A percentile compares a stretch with the other conserved stretches of the same genome.
Evolutionary conservation across 441 rosid species (phyloP).

Genomic region (Brassica balearica): DNA sequence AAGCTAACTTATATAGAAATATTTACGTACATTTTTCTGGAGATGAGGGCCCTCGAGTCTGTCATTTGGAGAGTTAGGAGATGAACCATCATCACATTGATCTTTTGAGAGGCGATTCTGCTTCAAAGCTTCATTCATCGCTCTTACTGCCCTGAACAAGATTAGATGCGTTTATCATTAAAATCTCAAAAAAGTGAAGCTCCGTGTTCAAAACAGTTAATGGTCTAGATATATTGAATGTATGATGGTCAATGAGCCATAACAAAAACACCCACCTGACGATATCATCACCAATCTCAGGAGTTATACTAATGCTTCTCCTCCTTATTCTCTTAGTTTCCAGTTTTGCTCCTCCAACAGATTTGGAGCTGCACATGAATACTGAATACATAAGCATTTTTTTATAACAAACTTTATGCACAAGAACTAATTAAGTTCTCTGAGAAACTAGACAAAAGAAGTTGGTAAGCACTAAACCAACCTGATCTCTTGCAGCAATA

Average conservation of each 20-base stretch:
- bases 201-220: constrained; percentile 9
- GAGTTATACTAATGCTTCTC: constrained; percentile 98
- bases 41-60: constrained; percentile 54
- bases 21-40: constrained; percentile 67
- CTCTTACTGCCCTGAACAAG: constrained; percentile 92
- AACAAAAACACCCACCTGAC: constrained; percentile 77
- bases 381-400: constrained; percentile 26
- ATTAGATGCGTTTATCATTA: constrained; percentile 12
- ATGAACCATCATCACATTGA: constrained; percentile 60
- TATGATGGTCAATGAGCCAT: constrained; percentile 26
- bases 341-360: constrained; percentile 80
- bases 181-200: background rate
- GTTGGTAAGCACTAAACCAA: constrained; percentile 19
- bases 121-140: constrained; percentile 97
- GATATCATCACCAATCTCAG: constrained; percentile 99
- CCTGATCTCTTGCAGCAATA: constrained; percentile 15
- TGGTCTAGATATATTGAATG: background rate
- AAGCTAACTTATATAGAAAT: constrained; percentile 19
- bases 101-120: constrained; percentile 84
- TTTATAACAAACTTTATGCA: constrained; percentile 13
- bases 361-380: constrained; percentile 58
- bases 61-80: constrained; percentile 57
- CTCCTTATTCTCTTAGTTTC: constrained; percentile 93
- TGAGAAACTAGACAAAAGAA: constrained; percentile 11
- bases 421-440: constrained; percentile 13